Evolutionary conservation across 495 filamentous ascomycete genomes (phyloP).

Genomic region (Xylaria nigripes): DNA sequence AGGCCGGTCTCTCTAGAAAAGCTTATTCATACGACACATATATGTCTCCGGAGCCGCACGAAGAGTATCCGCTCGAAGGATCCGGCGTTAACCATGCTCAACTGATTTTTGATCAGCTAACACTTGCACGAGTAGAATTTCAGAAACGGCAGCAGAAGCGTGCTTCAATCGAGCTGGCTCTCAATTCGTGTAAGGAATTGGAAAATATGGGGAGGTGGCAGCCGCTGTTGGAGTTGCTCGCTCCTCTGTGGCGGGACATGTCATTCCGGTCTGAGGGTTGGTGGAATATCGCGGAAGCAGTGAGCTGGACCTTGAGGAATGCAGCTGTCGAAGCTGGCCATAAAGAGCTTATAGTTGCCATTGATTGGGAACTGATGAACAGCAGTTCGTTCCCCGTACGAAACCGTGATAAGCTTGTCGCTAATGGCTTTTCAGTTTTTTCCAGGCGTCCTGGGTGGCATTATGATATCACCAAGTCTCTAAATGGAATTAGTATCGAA

Average conservation of each 20-base stretch:
- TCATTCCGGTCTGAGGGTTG: conserved; percentile 73
- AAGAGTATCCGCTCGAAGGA: conserved; percentile 56
- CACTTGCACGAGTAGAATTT: conserved; percentile 58
- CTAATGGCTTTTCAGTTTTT: conserved; percentile 42
- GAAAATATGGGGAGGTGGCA: conserved; percentile 55
- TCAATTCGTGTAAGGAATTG: conserved; percentile 63
- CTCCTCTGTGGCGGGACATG: conserved; percentile 63
- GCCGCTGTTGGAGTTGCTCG: conserved; percentile 57
- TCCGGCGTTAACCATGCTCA: conserved; percentile 54
- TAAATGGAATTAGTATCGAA: conserved; percentile 48
- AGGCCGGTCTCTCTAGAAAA: conserved; percentile 57
- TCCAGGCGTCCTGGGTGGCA: conserved; percentile 51
- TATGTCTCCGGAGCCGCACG: conserved; percentile 66
- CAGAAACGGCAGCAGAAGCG: conserved; percentile 53
- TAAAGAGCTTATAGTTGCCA: conserved; percentile 56
- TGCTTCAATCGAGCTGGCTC: conserved; percentile 56
- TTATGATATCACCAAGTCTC: conserved; percentile 66
- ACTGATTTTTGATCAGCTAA: conserved; percentile 53
- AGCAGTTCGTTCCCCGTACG: conserved; percentile 42
- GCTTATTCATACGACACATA: conserved; percentile 76
- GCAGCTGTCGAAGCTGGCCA: conserved; percentile 59
- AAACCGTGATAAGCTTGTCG: conserved; percentile 8
- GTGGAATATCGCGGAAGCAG: conserved; percentile 65
- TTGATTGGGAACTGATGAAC: conserved; percentile 80
- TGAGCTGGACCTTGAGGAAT: conserved; percentile 65